Conservation (phyloP, 345 rosid species). For the Lepidium aucheri region DNA sequence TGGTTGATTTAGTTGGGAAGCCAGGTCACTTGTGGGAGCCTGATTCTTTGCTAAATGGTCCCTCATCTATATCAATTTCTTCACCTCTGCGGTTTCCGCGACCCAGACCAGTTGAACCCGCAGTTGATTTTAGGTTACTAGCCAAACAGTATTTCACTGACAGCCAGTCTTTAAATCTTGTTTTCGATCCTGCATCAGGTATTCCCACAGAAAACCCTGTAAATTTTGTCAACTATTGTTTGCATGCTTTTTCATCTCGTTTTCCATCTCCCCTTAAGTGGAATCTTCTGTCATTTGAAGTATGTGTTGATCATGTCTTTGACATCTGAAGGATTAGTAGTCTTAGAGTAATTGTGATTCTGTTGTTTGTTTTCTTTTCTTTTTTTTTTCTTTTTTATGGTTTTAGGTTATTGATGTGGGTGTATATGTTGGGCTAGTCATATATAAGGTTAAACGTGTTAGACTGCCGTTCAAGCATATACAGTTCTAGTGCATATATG, state of each 20-base stretch:
- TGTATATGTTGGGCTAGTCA: background rate
- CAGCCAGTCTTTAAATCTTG: slow-evolving; percentile 67
- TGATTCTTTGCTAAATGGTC: slow-evolving; percentile 94
- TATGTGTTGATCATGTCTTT: background rate
- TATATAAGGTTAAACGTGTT: background rate
- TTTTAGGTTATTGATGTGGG: background rate
- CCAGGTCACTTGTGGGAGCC: slow-evolving; percentile 93
- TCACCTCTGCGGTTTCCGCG: slow-evolving; percentile 95
- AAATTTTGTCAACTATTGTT: background rate
- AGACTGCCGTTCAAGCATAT: slow-evolving; percentile 1
- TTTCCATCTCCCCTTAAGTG: background rate
- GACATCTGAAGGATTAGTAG: background rate
- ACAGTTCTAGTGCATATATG: background rate
- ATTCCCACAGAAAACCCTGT: slow-evolving; percentile 4
- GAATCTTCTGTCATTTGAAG: background rate
- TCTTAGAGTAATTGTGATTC: background rate
- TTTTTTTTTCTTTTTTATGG: background rate
- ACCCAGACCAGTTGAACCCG: slow-evolving; percentile 55
- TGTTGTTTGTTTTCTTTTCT: background rate
- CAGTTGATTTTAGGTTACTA: slow-evolving; percentile 68
- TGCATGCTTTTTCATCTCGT: background rate
- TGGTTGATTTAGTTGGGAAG: slow-evolving; percentile 84
- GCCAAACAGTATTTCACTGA: slow-evolving; percentile 90
- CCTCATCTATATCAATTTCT: slow-evolving; percentile 81
- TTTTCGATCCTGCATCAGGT: slow-evolving; percentile 77